These are phyloP conservation scores for Taxillus chinensis DNA, from an alignment of 164 flowering plant genomes.

Conservation along the genomic window DNA sequence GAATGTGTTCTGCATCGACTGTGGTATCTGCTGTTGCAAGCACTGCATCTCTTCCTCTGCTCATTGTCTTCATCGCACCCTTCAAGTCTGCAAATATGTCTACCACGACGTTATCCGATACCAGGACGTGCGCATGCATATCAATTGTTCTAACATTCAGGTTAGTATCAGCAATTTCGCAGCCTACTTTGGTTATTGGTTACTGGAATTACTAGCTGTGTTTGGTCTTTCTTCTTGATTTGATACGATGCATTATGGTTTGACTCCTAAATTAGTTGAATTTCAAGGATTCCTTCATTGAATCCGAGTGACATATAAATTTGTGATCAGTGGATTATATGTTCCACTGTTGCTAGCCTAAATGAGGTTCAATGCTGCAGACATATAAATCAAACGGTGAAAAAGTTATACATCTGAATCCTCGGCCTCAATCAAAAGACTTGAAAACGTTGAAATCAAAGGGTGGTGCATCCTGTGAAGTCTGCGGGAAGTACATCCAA, in stretches of 20 bases:
- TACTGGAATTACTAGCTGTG: too few relatives aligned
- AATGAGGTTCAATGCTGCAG: conserved; percentile 18
- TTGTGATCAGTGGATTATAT: too few relatives aligned
- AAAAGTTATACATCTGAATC: conserved; percentile 61
- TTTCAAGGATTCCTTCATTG: too few relatives aligned
- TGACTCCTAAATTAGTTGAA: too few relatives aligned
- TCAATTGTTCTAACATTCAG: conserved; percentile 64
- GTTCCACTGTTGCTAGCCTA: background rate
- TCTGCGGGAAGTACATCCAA: conserved; percentile 46
- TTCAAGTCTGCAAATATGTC: conserved; percentile 68
- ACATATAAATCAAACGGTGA: conserved; percentile 58
- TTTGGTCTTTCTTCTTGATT: too few relatives aligned
- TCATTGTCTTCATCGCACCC: conserved; percentile 27
- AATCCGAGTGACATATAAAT: too few relatives aligned
- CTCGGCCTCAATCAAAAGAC: conserved; percentile 45
- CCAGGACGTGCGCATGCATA: conserved; percentile 44
- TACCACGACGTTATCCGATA: conserved; percentile 63
- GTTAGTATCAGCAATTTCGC: conserved; percentile 9
- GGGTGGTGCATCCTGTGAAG: conserved; percentile 39
- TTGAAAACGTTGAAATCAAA: conserved; percentile 27
- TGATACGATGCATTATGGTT: too few relatives aligned
- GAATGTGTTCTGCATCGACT: conserved; percentile 62
- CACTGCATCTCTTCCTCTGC: conserved; percentile 35
- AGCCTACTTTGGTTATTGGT: background rate
- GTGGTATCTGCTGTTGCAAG: conserved; percentile 35